phyloP scores from a whole-genome alignment of 2,329 filamentous ascomycete genomes.

The Cladosporium oxysporum region DNA sequence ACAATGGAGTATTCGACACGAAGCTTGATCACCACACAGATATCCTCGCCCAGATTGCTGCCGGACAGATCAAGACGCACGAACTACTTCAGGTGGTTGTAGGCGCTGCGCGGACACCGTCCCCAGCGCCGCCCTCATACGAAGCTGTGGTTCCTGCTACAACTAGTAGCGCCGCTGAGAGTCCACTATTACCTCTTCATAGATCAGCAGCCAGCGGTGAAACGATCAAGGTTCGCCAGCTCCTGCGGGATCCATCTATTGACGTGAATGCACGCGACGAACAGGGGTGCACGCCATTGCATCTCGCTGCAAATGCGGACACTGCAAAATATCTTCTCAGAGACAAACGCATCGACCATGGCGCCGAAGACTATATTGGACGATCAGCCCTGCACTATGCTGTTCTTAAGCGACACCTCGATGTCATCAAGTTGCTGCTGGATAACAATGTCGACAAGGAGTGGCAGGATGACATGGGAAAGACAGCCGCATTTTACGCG shows the following conservation, averaged over 20 bases:
- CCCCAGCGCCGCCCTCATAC: not conserved
- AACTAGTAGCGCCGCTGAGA: not conserved
- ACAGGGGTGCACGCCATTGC: not conserved
- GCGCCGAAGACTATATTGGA: constrained; percentile 1
- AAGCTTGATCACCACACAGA: constrained; percentile 11
- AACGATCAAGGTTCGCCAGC: not conserved
- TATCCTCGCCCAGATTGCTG: constrained; percentile 1
- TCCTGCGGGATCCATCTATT: not conserved
- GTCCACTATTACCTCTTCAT: not conserved
- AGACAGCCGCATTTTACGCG: constrained; percentile 19
- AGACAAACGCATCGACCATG: constrained; percentile 7
- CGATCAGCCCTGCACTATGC: constrained; percentile 1
- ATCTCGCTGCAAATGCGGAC: constrained; percentile 3
- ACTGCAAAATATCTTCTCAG: constrained; percentile 1
- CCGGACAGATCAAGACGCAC: constrained; percentile 4
- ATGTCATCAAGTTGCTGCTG: not conserved
- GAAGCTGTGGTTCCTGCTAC: not conserved
- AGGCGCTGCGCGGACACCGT: not conserved
- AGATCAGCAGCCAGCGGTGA: not conserved
- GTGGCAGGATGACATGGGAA: constrained; percentile 12
- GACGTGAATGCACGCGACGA: constrained; percentile 10
- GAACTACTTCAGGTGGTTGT: constrained; percentile 8
- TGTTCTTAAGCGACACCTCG: constrained; percentile 1
- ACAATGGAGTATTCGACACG: not conserved
- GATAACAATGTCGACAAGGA: not conserved